Evolutionary conservation across 768 basidiomycete genomes (phyloP).

Genomic region (Termitomyces sp.): DNA sequence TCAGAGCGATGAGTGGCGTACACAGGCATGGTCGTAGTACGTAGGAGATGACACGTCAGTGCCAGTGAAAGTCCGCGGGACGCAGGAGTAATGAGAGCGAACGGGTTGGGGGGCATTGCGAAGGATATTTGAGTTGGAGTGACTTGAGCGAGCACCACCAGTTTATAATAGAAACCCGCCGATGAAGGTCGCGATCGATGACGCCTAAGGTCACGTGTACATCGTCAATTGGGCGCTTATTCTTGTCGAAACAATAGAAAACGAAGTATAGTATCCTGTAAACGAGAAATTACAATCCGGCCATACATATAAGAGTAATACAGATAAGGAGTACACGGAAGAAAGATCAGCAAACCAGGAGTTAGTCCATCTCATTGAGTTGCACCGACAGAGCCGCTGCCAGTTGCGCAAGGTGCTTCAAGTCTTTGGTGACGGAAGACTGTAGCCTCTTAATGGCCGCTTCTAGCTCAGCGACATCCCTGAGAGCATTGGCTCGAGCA

Average conservation of each 20-base stretch:
- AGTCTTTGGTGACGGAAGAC: constrained; percentile 27
- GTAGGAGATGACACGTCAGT: constrained; percentile 50
- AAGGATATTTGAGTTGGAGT: neutral
- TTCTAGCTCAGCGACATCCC: constrained; percentile 33
- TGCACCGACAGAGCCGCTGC: constrained; percentile 24
- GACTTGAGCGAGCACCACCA: neutral
- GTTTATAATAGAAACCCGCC: neutral
- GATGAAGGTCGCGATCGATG: constrained; percentile 9
- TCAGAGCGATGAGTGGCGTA: constrained; percentile 50
- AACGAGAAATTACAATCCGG: constrained; percentile 10
- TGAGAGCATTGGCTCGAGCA: constrained; percentile 27
- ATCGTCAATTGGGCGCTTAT: neutral
- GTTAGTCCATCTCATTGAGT: constrained; percentile 27
- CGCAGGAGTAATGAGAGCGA: constrained; percentile 51
- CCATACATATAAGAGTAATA: constrained; percentile 9
- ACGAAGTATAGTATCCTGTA: constrained; percentile 1
- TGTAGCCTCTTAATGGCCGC: constrained; percentile 32
- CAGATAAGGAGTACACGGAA: constrained; percentile 6
- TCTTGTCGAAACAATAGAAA: neutral
- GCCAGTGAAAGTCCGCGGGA: constrained; percentile 56
- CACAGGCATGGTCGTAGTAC: constrained; percentile 47
- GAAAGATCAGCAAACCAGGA: neutral
- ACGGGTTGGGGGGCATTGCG: constrained; percentile 30
- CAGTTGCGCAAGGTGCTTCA: constrained; percentile 31
- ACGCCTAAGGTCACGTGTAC: constrained; percentile 11